Base-by-base conservation (phyloP, 768 basidiomycete genomes). In the Hemileccinum rubropunctum region DNA sequence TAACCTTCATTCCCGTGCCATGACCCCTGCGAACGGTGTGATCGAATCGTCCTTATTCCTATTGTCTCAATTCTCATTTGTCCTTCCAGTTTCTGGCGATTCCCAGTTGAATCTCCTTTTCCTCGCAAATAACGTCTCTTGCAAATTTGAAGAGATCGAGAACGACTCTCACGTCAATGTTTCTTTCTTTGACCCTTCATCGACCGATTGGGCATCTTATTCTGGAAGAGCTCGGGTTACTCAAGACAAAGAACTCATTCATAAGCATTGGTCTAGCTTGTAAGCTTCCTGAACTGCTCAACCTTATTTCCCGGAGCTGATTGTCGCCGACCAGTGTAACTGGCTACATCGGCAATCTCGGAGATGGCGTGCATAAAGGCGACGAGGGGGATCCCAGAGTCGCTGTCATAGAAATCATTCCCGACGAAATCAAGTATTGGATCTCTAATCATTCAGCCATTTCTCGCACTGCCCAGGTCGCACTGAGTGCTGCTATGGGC, bases 331-430 rank as follows among this genome's bases (percentile, higher is more conserved):
- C 18, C 42, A 89, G 86, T 3, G 73, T 80, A 28, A 65, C 77
- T 9, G 86, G 84, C 0, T 97, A 91, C 77, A 95, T 95, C 58
- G 91, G 89, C 33, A 86, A 95, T 62, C 73, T 94, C 47, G 84
- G 84, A 28, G 92, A 95, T 56, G 89, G 88, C 15, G 71, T 86
- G 6, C 92, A 94, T 66, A 85, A 82, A 58, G 93, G 92, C n/a
- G 81, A 86, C 58, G 76, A 76, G 27, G 71, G 76, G 41, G 94
- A 95, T 56, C 90, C 92, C 1, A 81, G 93, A 21, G 77, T 97
- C 4, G 77, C 83, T 7, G 66, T 89, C 32, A 89, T 95, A 56
- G 81, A 91, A 64, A 79, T 97, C 47, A 67, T 85, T 45, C 90
- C 91, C 0, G 76, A 82, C 32, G 86, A 89, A 72, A 86, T 97